A percentile compares a stretch with the other conserved stretches of the same genome.
Conservation (phyloP, 169 alveolate species). For the Eimeria acervulina region DNA sequence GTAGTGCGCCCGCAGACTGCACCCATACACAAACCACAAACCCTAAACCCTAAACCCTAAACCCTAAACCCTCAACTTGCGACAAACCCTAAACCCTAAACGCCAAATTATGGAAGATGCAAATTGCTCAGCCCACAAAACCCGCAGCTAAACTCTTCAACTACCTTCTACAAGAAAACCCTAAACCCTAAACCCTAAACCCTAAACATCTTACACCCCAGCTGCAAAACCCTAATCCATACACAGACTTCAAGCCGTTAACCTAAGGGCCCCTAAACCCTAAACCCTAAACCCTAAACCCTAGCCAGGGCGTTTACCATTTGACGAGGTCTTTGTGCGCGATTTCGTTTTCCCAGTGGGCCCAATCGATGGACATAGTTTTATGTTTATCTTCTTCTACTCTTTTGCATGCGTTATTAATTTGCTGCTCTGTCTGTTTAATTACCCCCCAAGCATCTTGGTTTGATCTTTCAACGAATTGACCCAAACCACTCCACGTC, state of each 20-base stretch:
- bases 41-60: not conserved
- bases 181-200: slow-evolving; percentile 7
- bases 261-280: not conserved
- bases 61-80: not conserved
- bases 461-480: not conserved
- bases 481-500: not conserved
- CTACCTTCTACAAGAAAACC: not conserved
- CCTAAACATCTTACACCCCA: not conserved
- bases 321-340: slow-evolving; percentile 85
- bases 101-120: no score
- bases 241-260: not conserved
- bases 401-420: not conserved
- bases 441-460: slow-evolving; percentile 1
- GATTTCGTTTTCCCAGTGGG: slow-evolving; percentile 81
- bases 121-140: no score
- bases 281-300: not conserved
- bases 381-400: not conserved
- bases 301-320: slow-evolving; percentile 25
- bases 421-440: slow-evolving; percentile 13
- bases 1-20: slow-evolving; percentile 85
- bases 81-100: not conserved
- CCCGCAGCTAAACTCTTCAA: no score
- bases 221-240: not conserved
- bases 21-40: slow-evolving; percentile 21
- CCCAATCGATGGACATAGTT: slow-evolving; percentile 83